Evolutionary conservation across 2,329 filamentous ascomycete genomes (phyloP).

Genomic region (Emergomyces orientalis): DNA sequence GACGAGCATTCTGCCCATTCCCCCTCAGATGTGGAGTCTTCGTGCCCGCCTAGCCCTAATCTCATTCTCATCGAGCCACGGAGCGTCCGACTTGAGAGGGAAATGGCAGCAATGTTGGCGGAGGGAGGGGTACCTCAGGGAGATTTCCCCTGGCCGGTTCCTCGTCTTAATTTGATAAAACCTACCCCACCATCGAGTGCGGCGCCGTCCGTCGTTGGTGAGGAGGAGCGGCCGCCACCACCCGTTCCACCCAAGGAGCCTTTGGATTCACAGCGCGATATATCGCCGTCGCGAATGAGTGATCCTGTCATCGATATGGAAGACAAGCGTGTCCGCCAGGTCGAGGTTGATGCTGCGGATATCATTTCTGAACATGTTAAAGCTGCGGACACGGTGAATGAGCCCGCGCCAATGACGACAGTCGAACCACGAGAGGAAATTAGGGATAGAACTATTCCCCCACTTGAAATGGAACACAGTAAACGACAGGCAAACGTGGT

Average conservation of each 20-base stretch:
- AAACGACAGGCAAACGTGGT: slow-evolving; percentile 4
- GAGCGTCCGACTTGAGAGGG: slow-evolving; percentile 19
- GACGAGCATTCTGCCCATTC: slow-evolving; percentile 26
- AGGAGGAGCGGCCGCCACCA: slow-evolving; percentile 1
- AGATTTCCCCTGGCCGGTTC: slow-evolving; percentile 39
- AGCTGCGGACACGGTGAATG: not conserved
- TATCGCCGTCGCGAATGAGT: not conserved
- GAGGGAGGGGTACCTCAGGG: slow-evolving; percentile 18
- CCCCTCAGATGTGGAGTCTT: slow-evolving; percentile 10
- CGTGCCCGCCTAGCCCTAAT: slow-evolving; percentile 20
- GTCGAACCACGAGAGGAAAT: too few species aligned
- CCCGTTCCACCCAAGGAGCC: not conserved
- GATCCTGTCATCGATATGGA: slow-evolving; percentile 3
- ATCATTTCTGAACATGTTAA: slow-evolving; percentile 3
- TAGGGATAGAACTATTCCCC: not conserved
- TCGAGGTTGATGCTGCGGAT: not conserved
- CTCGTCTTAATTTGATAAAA: slow-evolving; percentile 47
- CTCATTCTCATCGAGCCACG: slow-evolving; percentile 27
- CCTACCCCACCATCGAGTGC: slow-evolving; percentile 48
- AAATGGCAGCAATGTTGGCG: slow-evolving; percentile 13
- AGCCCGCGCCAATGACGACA: not conserved
- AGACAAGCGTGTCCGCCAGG: not conserved
- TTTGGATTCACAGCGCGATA: not conserved
- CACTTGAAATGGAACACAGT: not conserved
- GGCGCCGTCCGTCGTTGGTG: slow-evolving; percentile 30